Base-by-base conservation (phyloP, 257 asterid species). In the Lithospermum erythrorhizon region DNA sequence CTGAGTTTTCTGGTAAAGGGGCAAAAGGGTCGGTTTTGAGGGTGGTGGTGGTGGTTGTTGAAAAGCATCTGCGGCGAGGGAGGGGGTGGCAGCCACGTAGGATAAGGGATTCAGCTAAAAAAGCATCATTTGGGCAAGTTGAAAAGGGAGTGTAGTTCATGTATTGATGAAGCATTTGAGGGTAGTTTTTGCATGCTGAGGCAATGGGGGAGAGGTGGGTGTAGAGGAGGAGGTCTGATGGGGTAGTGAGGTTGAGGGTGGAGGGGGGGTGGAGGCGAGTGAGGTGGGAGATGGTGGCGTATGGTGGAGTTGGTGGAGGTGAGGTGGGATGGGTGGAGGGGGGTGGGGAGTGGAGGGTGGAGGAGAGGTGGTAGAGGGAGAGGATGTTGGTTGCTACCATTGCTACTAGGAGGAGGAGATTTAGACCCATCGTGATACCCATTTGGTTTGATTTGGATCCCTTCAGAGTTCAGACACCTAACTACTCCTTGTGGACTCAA, bases 301-400 rank as follows among this genome's bases (percentile, higher is more conserved):
- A 91, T 86, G 70, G 96, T 84, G 70, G 90, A 78, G 96, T 70
- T 91, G 97, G 78, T 79, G 98, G 80, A 91, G 96, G 89, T 88
- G 96, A 81, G 81, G 83, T 49, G 98, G 97, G 61, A 84, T 78
- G 0, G 96, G 82, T 8, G 55, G 82, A 56, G 58, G 94, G 68
- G 66, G 89, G 80, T 6, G 63, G 73, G 72, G 89, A 72, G 11
- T 78, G 85, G 78, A 86, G 68, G 77, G 78, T 86, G 86, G 95
- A 71, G 67, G 98, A 88, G 80, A 91, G 98, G 72, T 91, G 98
- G 87, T 91, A 91, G 63, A 91, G 89, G 51, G 98, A 91, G 68
- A 91, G 87, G 67, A 91, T 82, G 76, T 91, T 91, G 80, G 98
- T 91, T 63, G 95, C 98, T 6, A 84, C 98, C 98, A 91, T 91